Percentiles rank a stretch among this genome's conserved stretches.
These are phyloP conservation scores for Ammopiptanthus mongolicus DNA, from an alignment of 306 rosid genomes.

Conservation along the genomic window DNA sequence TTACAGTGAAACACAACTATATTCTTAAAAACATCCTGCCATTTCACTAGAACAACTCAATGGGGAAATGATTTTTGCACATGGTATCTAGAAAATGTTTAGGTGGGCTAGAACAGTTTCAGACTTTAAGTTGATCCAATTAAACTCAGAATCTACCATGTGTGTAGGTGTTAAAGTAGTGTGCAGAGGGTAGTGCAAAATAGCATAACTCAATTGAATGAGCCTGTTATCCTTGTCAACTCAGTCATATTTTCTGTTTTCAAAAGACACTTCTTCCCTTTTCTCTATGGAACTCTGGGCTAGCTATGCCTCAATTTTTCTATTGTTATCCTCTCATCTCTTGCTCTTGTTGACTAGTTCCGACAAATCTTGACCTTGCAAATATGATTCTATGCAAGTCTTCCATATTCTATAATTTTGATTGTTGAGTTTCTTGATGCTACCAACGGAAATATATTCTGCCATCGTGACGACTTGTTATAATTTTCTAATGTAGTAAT, in stretches of 20 bases:
- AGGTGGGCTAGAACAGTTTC: not conserved
- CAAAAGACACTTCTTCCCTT: not conserved
- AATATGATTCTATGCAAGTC: too few species aligned
- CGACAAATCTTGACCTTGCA: too few species aligned
- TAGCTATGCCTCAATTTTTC: not conserved
- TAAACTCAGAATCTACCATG: not conserved
- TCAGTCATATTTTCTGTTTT: not conserved
- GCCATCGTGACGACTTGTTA: too few species aligned
- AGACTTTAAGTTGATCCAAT: not conserved
- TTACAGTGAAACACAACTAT: not conserved
- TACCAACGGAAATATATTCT: too few species aligned
- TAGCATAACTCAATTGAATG: not conserved
- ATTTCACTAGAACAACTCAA: not conserved
- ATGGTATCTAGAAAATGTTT: not conserved
- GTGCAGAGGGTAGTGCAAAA: not conserved
- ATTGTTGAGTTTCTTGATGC: too few species aligned
- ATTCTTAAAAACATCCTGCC: not conserved
- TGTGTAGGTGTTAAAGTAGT: not conserved
- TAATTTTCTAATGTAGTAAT: too few species aligned
- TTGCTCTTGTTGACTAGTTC: too few species aligned
- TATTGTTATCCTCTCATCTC: not conserved
- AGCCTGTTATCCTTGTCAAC: not conserved
- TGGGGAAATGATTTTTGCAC: not conserved
- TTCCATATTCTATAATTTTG: too few species aligned
- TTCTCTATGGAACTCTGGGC: not conserved